Conservation (phyloP, 2,329 filamentous ascomycete genomes). For the Thermoascus crustaceus region DNA sequence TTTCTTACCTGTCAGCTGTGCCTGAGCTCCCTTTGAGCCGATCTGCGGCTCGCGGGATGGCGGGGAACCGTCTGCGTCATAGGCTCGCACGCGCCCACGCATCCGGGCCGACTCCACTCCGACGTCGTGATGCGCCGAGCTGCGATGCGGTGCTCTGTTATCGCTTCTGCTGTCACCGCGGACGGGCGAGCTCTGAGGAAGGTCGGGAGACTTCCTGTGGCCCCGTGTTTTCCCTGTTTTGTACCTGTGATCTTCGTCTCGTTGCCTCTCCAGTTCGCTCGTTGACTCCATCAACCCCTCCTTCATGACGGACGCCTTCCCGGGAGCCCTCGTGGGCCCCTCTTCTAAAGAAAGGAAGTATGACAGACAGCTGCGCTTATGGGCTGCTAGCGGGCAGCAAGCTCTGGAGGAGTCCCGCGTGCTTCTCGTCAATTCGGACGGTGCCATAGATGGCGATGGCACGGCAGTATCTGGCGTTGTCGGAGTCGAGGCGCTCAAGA, state of each 20-base stretch:
- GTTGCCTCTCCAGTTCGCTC: not conserved
- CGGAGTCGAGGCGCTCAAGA: slow-evolving; percentile 88
- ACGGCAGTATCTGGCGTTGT: slow-evolving; percentile 64
- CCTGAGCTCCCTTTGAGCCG: no score
- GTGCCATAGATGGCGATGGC: slow-evolving; percentile 26
- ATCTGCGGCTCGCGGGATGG: no score
- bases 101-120: no score
- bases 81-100: no score
- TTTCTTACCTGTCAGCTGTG: no score
- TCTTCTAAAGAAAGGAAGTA: slow-evolving; percentile 68
- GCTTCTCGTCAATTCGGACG: slow-evolving; percentile 71
- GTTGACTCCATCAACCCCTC: slow-evolving; percentile 5
- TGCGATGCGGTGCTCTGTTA: no score
- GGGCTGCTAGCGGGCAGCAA: slow-evolving; percentile 85
- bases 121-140: no score
- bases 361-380: slow-evolving; percentile 87
- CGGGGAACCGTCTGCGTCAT: no score
- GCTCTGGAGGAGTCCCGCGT: slow-evolving; percentile 86
- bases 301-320: slow-evolving; percentile 31
- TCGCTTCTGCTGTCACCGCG: no score
- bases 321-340: slow-evolving; percentile 35
- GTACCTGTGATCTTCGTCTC: not conserved
- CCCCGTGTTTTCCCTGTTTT: not conserved
- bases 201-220: no score
- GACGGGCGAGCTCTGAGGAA: no score